Evolutionary conservation across 169 alveolate species (phyloP).

Genomic region (Ichthyophthirius multifiliis): DNA sequence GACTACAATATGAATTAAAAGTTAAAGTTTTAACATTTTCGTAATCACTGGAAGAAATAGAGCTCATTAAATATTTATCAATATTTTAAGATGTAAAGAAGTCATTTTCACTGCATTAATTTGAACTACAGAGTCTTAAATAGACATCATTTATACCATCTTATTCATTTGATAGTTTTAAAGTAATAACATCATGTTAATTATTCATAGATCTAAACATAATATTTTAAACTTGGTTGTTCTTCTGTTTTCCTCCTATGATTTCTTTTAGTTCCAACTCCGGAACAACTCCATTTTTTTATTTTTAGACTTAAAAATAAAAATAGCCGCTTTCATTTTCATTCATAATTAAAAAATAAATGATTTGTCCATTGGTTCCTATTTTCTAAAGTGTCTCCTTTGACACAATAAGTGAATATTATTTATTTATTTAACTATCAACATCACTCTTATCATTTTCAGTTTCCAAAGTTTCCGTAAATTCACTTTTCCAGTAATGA

Average conservation of each 20-base stretch:
- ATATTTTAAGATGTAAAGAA: too few relatives aligned
- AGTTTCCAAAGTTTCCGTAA: too few relatives aligned
- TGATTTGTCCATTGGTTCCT: neutral
- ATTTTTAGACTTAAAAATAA: neutral
- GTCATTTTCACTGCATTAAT: too few relatives aligned
- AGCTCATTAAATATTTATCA: too few relatives aligned
- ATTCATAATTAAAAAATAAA: neutral
- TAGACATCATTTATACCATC: too few relatives aligned
- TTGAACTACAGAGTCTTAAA: too few relatives aligned
- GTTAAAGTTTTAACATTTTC: neutral
- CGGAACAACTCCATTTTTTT: neutral
- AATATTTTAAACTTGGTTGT: neutral
- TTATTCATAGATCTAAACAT: neutral
- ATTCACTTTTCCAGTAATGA: too few relatives aligned
- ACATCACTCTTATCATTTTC: neutral
- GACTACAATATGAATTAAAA: too few relatives aligned
- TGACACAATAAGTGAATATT: neutral
- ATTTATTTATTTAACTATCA: neutral
- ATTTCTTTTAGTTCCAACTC: too few relatives aligned
- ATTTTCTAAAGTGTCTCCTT: neutral
- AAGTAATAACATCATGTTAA: too few relatives aligned
- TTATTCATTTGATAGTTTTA: too few relatives aligned
- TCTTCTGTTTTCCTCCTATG: neutral
- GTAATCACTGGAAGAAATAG: neutral
- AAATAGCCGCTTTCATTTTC: neutral